Base-by-base conservation (phyloP, 2,329 filamentous ascomycete genomes). In the Rhexocercosporidium sp. region DNA sequence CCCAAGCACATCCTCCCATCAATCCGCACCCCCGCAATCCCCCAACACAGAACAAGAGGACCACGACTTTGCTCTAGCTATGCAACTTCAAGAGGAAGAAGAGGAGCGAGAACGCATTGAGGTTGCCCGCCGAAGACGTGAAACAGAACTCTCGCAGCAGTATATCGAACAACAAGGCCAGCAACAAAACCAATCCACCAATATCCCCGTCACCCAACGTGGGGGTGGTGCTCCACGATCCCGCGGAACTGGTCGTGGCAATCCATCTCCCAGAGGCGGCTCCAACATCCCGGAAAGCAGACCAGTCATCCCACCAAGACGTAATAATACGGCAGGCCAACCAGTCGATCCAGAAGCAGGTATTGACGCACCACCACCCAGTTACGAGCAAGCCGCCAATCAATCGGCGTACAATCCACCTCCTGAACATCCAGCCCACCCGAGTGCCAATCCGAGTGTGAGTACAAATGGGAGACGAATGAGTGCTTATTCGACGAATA, bases 51-150 rank as follows among this genome's bases (percentile, higher is more conserved):
- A 90, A 80, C 86, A 96, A 82, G 88, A 97, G 79, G 94, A 97
- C 74, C 89, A 86, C 62, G 92, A 96, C 68, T 81, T 97, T 34
- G 96, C 96, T 0, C 84, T 98, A 3, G 94, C 95, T 0, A 83
- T 99, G 7, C 96, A 98, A 76, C 85, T 97, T 0, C 95, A 98
- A 77, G 96, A 98, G 75, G 94, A 97, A 77, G 95, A 98, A 78
- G 93, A 97, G 70, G 90, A 93, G 74, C 86, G 89, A 16, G 88
- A 94, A 70, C 86, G 87, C n/a, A 73, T 76, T 7, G 85, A 88
- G 59, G 85, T 88, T 59, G 87, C 86, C 11, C 86, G 89, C 1
- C 84, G 90, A 8, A 82, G 84, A 12, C 83, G 88, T n/a, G 90
- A 94, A 77, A 88, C 88, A 64, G 82, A 88, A 66, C 82, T 92